These are phyloP conservation scores for Brettanomyces custersianus DNA, from an alignment of 805 yeast species.

Conservation along the genomic window DNA sequence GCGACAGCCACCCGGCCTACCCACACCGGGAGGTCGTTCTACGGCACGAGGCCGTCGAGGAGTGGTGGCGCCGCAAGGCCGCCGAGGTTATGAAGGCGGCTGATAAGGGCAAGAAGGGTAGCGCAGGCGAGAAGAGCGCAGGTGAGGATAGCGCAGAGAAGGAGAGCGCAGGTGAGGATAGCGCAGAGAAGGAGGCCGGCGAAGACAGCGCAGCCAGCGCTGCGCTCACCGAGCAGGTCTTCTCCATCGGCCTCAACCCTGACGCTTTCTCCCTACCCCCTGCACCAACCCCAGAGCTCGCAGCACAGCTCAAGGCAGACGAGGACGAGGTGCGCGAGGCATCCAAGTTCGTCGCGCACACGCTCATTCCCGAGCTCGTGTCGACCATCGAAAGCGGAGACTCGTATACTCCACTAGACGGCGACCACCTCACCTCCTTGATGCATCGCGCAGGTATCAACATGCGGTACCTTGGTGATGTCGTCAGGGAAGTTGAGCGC, in stretches of 20 bases:
- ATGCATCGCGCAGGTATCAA: slow-evolving; percentile 83
- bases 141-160: not conserved
- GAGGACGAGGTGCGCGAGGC: slow-evolving; percentile 59
- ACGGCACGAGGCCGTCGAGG: slow-evolving; percentile 83
- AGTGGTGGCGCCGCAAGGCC: slow-evolving; percentile 75
- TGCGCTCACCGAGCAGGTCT: slow-evolving; percentile 42
- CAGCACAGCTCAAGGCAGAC: slow-evolving; percentile 36
- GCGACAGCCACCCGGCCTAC: slow-evolving; percentile 55
- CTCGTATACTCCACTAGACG: slow-evolving; percentile 65
- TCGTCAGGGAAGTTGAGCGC: slow-evolving; percentile 29
- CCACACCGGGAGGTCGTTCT: slow-evolving; percentile 76
- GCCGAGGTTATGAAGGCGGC: slow-evolving; percentile 40
- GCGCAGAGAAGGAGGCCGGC: slow-evolving; percentile 7
- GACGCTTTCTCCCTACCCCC: slow-evolving; percentile 55
- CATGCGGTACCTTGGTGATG: slow-evolving; percentile 72
- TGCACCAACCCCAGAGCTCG: slow-evolving; percentile 28
- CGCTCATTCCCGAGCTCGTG: slow-evolving; percentile 56
- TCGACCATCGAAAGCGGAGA: slow-evolving; percentile 42
- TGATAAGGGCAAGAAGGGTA: slow-evolving; percentile 23
- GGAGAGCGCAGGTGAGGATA: not conserved
- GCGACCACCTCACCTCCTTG: slow-evolving; percentile 56
- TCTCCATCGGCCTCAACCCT: slow-evolving; percentile 60
- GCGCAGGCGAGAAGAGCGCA: not conserved
- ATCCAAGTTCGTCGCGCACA: slow-evolving; percentile 50
- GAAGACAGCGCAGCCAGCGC: slow-evolving; percentile 30